Base-by-base conservation (phyloP, 345 rosid genomes). In the Eutrema japonicum region DNA sequence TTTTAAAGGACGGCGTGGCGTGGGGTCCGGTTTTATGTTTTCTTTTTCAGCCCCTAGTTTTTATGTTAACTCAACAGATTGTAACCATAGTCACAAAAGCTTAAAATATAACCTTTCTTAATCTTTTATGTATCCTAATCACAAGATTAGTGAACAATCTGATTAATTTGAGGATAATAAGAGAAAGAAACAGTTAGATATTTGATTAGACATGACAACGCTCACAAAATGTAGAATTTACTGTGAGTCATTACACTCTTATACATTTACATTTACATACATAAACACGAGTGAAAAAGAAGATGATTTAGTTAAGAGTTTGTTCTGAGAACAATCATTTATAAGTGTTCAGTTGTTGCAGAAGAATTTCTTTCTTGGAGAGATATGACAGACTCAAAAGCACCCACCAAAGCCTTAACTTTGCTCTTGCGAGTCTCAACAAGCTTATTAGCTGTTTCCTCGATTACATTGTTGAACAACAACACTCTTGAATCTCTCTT, bases 321-420 rank as follows among this genome's bases (percentile, higher is more conserved):
- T 45, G 38, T 13, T 9, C 2, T 13, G 52, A 51, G 42, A 13
- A 40, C 11, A 11, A 33, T 55, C 56, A 54, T 46, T 38, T 64
- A 8, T 14, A 43, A 6, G 47, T 67, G 13, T 68, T 45, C 49
- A 42, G 62, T 22, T 30, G 67, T 35, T 71, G 72, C 8, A 55
- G 69, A 57, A 67, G 91, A 83, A 48, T 83, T 83, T 59, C 26
- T 50, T 40, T 87, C 93, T 76, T 88, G 93, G 51, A 92, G 88
- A 64, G 94, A 92, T 32, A 77, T 71, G 73, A 95, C 94, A 3
- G 98, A 81, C 80, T 95, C 98, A 73, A 95, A 95, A 47, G 98
- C 99, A 41, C 98, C 92, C 16, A 92, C 99, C 82, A 95, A 83
- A 69, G 97, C 99, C 77, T 92, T 89, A 27, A 95, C 99, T 83